Evolutionary conservation across 345 rosid genomes (phyloP), one percentile per base, ranked within the genome.

Genomic region (Syzygium aqueum): DNA sequence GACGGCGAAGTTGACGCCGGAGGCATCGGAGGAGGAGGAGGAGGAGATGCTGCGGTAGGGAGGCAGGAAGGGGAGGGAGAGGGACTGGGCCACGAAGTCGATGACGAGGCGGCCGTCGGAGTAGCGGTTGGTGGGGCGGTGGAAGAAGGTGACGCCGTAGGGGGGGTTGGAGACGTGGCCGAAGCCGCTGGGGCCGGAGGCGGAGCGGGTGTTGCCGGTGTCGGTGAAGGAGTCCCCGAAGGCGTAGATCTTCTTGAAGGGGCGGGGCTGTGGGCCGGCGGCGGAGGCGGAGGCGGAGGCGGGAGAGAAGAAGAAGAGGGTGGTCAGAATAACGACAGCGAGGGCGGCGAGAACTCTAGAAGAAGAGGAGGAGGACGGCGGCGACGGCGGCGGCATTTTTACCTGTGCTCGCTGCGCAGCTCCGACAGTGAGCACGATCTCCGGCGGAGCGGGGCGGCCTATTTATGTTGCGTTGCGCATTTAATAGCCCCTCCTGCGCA

Each of bases 151-250:
- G 91, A 86, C 90, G 86, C 98, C 97, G 28, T 97, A 95, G 2
- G 99, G 98, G 51, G 91, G 89, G 88, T 85, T 95, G 53, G 98
- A 96, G 86, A 97, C 94, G 90, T 95, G 99, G 87, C 92, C 95
- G 54, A 93, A 97, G 25, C 99, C 97, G 37, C 61, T 90, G 3
- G 98, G 98, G 3, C 99, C 99, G 40, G 92, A 52, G 3, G 61
- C 90, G 40, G 97, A 88, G 86, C 65, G 88, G 53, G 99, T 93
- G 96, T 97, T 97, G 77, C 99, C 99, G 0, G 99, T 97, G 94
- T 97, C 99, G 12, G 99, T 95, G 92, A 93, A 95, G 0, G 99
- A 97, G 87, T 97, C 99, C 1, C 98, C 98, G 63, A 97, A 97
- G 89, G 98, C 99, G 43, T 92, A 96, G 87, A 97, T 94, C 89